Evolutionary conservation across 345 rosid genomes (phyloP), one percentile per base, ranked within the genome.

Genomic region (Eucalyptus erythrocorys): DNA sequence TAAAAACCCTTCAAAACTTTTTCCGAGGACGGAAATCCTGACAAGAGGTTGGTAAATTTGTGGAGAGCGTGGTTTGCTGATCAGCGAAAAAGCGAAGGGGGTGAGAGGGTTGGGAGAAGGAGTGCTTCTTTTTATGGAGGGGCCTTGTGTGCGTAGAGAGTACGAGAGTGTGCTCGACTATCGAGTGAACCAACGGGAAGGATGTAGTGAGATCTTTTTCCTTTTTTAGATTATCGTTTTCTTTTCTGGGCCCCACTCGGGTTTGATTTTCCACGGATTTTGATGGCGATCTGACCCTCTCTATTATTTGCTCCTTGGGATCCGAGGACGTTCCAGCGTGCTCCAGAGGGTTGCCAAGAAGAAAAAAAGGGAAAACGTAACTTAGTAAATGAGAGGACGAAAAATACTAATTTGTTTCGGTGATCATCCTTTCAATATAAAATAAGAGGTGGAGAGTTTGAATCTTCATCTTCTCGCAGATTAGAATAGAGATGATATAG

Each of bases 131-230:
- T 76, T 76, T 76, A 76, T 21, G 84, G 45, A 10, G 84, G 16
- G 53, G 34, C 5, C 1, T 1, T 22, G n/a, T n/a, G n/a, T 6
- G 24, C 47, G 0, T 8, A 22, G 47, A 8, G 30, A 40, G 84
- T 21, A 21, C 84, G 84, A 40, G 84, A 40, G 42, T 4, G 22
- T 3, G 13, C 34, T 68, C 0, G 80, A 68, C 80, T 2, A 14
- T 15, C 12, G 7, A 34, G 8, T 3, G 47, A 40, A 76, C 47
- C 30, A 11, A 21, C 47, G 15, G 37, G 84, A 40, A 76, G 30
- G 45, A 40, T 22, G 82, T 5, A 11, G 82, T 1, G 5, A 76
- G 6, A 1, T 37, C 27, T 37, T 40, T 76, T 5, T 19, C 24
- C 11, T 37, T 21, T 37, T 37, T 11, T 0, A 7, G 42, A 76